A percentile compares a stretch with the other conserved stretches of the same genome.
These are phyloP conservation scores for Colletotrichum agaves DNA, from an alignment of 2,329 filamentous ascomycete species.

Conservation along the genomic window DNA sequence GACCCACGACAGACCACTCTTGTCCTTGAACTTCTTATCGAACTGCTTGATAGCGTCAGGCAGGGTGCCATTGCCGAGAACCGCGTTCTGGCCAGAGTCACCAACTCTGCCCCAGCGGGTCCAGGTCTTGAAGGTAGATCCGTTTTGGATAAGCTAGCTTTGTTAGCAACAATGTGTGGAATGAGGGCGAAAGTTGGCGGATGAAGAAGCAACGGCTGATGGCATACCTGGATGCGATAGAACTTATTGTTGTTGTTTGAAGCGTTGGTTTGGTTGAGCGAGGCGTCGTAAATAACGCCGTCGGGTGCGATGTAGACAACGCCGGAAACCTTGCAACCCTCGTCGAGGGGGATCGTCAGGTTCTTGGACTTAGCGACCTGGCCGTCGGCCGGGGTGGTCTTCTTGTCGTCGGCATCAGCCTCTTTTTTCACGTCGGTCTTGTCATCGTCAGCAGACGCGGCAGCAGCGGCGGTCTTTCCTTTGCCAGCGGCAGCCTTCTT, in stretches of 20 bases:
- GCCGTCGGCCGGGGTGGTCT: conserved; percentile 50
- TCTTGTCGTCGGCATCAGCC: conserved; percentile 35
- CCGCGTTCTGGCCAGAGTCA: conserved; percentile 62
- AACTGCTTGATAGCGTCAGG: conserved; percentile 60
- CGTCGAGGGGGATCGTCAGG: conserved; percentile 62
- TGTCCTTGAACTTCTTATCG: conserved; percentile 71
- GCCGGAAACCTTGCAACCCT: conserved; percentile 50
- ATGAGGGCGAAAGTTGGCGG: not conserved
- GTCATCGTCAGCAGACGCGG: conserved; percentile 39
- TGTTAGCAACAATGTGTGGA: conserved; percentile 5
- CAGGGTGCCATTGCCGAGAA: conserved; percentile 55
- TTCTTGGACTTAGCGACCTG: conserved; percentile 60
- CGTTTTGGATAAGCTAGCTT: conserved; percentile 30
- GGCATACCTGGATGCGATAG: conserved; percentile 74
- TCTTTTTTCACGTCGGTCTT: conserved; percentile 46
- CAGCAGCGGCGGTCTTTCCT: conserved; percentile 7
- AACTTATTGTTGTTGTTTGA: conserved; percentile 84
- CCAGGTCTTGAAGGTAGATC: conserved; percentile 67
- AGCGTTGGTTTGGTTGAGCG: conserved; percentile 81
- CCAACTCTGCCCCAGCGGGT: conserved; percentile 85
- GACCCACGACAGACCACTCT: conserved; percentile 67
- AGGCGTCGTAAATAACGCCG: conserved; percentile 80
- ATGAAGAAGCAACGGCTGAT: not conserved
- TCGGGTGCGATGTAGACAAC: conserved; percentile 74
- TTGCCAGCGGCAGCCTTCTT: conserved; percentile 39